Conservation (phyloP, 257 asterid genomes). For the Cinchona pubescens region DNA sequence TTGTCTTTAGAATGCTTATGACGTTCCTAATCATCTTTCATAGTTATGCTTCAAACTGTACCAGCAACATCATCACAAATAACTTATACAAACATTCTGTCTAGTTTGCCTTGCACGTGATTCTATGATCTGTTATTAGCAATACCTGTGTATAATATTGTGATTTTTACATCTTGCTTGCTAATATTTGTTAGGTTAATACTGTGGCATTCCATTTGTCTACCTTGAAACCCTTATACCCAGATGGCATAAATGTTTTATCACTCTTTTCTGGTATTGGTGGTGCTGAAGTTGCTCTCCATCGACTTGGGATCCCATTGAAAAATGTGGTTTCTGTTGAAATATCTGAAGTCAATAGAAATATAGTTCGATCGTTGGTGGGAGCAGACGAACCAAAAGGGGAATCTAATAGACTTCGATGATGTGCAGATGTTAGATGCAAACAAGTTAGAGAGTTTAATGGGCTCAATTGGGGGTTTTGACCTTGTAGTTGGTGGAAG, state of each 20-base stretch:
- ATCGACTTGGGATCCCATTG: constrained; percentile 58
- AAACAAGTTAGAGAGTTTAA: constrained; percentile 32
- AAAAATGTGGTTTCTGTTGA: constrained; percentile 63
- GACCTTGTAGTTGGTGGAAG: constrained; percentile 60
- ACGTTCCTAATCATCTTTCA: not conserved
- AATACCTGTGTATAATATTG: not conserved
- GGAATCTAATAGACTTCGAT: constrained; percentile 44
- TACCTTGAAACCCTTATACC: constrained; percentile 62
- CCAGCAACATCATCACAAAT: too few relatives aligned
- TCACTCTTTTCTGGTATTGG: constrained; percentile 95
- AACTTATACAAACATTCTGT: not conserved
- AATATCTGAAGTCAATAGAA: constrained; percentile 60
- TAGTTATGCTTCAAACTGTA: not conserved
- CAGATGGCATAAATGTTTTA: constrained; percentile 58
- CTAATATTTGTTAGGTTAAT: constrained; percentile 48
- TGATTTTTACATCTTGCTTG: not conserved
- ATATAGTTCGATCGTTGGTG: constrained; percentile 80
- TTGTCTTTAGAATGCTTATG: constrained; percentile 3
- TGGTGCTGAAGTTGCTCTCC: constrained; percentile 92
- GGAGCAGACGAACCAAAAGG: constrained; percentile 81
- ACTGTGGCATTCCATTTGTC: constrained; percentile 90
- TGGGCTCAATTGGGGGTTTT: constrained; percentile 28
- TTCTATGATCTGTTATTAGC: not conserved
- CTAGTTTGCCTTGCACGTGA: not conserved
- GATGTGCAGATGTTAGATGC: constrained; percentile 54